Conservation (phyloP, 257 asterid genomes). For the Solanum tarapatanum region DNA sequence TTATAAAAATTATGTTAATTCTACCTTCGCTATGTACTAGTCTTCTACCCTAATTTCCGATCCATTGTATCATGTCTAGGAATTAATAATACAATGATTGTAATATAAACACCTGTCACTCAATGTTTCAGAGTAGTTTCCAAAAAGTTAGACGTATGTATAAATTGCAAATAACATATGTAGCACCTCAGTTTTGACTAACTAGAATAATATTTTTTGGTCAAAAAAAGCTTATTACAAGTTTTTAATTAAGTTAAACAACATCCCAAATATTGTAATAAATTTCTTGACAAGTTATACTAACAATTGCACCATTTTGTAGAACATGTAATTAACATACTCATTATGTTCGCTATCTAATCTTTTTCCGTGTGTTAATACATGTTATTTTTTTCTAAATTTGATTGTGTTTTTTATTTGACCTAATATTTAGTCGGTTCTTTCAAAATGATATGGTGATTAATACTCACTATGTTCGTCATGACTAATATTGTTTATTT, state of each 20-base stretch:
- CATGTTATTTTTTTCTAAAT: background rate
- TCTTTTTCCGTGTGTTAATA: background rate
- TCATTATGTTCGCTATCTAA: background rate
- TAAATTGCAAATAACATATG: background rate
- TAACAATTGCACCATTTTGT: background rate
- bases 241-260: background rate
- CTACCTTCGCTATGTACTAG: background rate
- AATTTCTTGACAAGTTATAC: background rate
- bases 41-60: background rate
- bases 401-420: accelerated
- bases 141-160: background rate
- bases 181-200: background rate
- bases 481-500: background rate
- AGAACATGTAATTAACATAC: background rate
- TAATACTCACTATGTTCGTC: background rate
- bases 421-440: background rate
- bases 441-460: background rate
- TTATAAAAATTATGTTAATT: background rate
- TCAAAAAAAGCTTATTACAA: background rate
- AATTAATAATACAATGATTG: background rate
- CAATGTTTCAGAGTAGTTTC: background rate
- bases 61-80: background rate
- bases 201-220: background rate
- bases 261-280: background rate
- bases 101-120: background rate